phyloP scores from a whole-genome alignment of 345 rosid genomes.

The thale cress (Arabidopsis thaliana) region DNA sequence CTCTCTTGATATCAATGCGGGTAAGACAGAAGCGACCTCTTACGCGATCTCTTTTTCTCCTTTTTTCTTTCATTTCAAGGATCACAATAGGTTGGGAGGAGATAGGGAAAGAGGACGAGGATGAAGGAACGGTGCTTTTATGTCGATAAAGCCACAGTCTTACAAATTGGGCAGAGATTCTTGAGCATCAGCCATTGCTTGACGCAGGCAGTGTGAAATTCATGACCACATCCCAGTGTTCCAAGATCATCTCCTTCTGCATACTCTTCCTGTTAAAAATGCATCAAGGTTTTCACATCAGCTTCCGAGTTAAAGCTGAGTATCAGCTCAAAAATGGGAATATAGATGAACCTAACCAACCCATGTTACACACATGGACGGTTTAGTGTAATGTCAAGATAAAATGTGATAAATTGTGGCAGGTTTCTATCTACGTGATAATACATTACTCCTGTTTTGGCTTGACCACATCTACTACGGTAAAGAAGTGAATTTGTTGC shows the following conservation, averaged over 20 bases:
- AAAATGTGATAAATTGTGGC: not conserved
- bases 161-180: constrained; percentile 92
- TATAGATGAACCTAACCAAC: constrained; percentile 4
- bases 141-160: constrained; percentile 68
- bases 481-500: not conserved
- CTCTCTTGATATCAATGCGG: constrained; percentile 3
- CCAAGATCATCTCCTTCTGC: constrained; percentile 73
- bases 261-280: constrained; percentile 74
- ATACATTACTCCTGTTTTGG: not conserved
- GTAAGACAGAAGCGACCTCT: constrained; percentile 8
- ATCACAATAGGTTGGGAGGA: not conserved
- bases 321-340: not conserved
- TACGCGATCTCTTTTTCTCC: not conserved
- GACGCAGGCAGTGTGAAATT: constrained; percentile 73
- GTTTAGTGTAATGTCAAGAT: constrained; percentile 4
- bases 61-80: not conserved
- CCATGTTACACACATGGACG: not conserved
- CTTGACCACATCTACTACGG: not conserved
- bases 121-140: constrained; percentile 38
- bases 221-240: constrained; percentile 80
- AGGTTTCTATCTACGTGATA: not conserved
- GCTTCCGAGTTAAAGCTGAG: constrained; percentile 4
- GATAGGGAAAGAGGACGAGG: constrained; percentile 4
- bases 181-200: constrained; percentile 86
- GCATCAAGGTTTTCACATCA: constrained; percentile 22